Base-by-base conservation (phyloP, 176 grass and related monocot genomes). In the Rhynchospora breviuscula region DNA sequence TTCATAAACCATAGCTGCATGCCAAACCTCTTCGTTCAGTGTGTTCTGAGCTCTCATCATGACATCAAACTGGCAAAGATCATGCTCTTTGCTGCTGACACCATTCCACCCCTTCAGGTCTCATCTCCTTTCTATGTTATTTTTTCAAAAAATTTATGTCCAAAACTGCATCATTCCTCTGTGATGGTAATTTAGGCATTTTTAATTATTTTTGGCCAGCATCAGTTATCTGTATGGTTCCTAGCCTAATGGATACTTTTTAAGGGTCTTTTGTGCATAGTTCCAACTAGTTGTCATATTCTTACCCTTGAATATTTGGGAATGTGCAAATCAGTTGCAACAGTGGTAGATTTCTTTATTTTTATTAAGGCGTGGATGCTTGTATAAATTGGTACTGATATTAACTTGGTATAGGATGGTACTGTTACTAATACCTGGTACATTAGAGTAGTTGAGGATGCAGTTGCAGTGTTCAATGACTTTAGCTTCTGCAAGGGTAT, bases 1-100 rank as follows among this genome's bases (percentile, higher is more conserved):
- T 98, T 98, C 71, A 95, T 98, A 62, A 98, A 98, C 56, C 96
- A 98, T 54, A 98, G 96, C 13, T 98, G 93, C 47, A 82, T 91
- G 45, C 96, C 96, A 19, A 98, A 98, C 59, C 89, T 93, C 17
- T 98, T 98, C 49, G 91, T 98, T 49, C 96, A 98, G 79, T 95
- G 90, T 33, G 68, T 98, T 23, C 59, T 98, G 58, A 98, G 85
- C 70, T 95, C 93, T 29, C 96, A 98, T 49, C 87, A 83, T 2
- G 91, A 98, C 15, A 88, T 95, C 35, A 95, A 90, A 56, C 68
- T 98, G 19, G 93, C 96, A 18, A 98, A 93, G 84, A 82, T 98
- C 52, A 91, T 84, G 53, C 89, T 95, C 31, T 98, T 98, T 59
- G 96, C 96, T 66, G 96, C 96, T 3, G 96, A 98, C 76, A 95